Base-by-base conservation (phyloP, 108 stramenopile genomes). In the Mediolabrus comicus region DNA sequence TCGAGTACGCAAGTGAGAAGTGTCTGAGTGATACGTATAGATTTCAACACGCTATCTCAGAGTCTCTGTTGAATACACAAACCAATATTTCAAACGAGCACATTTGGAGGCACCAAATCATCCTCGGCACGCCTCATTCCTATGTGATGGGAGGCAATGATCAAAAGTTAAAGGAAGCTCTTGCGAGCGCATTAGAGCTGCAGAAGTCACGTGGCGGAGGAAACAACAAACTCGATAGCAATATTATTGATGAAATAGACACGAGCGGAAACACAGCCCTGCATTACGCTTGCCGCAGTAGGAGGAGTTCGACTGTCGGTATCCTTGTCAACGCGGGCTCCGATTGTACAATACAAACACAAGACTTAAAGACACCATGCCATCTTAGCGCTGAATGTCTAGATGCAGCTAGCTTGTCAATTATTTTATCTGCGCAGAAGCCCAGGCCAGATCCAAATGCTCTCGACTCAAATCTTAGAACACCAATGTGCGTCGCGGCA, bases 81-180 rank as follows among this genome's bases (percentile, higher is more conserved):
- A 28, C 2, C 3, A 26, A 65, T 16, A 51, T 69, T 6, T 24
- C 24, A 11, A 64, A 68, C 11, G 53, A 70, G 31, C 61, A 71
- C 39, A 65, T 70, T 39, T 89, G 87, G 88, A 83, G 72, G 38
- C 93, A 94, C 66, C 89, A 91, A 67, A 43, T 94, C 11, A 74
- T 94, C 46, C 82, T 87, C 26, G 93, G 93, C 8, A 88, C 93
- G 19, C 78, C 88, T 6, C 89, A 91, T 58, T 86, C 90, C 4
- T 71, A 83, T 53, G 89, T 94, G 0, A 70, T 94, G 24, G 67
- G 80, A 1, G 93, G 90, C 14, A 84, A 88, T 52, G 71, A 77
- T 61, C 33, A 63, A 59, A 22, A 63, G 25, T 55, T 82, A 13
- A 60, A 76, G 49, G 62, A 75, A 31, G 62, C 62, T 26, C 79